Percentiles rank a stretch among this genome's conserved stretches.
Conservation (phyloP, 2,329 filamentous ascomycete species). For the Colletotrichum graminicola region DNA sequence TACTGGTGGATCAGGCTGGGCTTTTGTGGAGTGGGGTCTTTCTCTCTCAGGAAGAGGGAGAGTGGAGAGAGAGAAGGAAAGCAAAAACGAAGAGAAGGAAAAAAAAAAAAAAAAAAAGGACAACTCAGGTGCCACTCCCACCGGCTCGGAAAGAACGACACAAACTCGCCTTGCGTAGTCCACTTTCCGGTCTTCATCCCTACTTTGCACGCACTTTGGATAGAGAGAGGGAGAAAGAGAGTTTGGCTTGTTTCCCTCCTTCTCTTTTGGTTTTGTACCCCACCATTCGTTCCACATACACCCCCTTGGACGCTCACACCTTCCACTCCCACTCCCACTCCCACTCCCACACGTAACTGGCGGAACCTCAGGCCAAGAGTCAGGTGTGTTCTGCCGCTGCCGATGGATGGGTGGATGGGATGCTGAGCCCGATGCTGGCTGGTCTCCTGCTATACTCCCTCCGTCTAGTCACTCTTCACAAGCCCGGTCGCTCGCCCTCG, state of each 20-base stretch:
- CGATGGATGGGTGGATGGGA: neutral
- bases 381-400: neutral
- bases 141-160: conserved; percentile 17
- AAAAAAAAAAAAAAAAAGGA: conserved; percentile 15
- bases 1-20: neutral
- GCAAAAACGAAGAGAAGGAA: too few relatives aligned
- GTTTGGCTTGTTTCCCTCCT: conserved; percentile 31
- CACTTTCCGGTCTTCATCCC: neutral
- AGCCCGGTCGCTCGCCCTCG: neutral
- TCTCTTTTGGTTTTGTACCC: neutral
- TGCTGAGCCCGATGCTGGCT: neutral
- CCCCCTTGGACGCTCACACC: neutral
- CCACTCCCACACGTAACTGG: neutral
- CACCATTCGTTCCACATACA: neutral
- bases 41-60: neutral
- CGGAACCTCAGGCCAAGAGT: conserved; percentile 4
- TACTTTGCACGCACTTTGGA: neutral
- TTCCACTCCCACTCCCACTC: neutral
- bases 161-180: conserved; percentile 2
- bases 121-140: conserved; percentile 37
- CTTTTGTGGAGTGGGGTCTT: neutral
- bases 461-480: neutral
- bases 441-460: conserved; percentile 1
- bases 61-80: neutral
- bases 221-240: neutral